phyloP scores from a whole-genome alignment of 495 filamentous ascomycete genomes.

The Penicillium pulvis region DNA sequence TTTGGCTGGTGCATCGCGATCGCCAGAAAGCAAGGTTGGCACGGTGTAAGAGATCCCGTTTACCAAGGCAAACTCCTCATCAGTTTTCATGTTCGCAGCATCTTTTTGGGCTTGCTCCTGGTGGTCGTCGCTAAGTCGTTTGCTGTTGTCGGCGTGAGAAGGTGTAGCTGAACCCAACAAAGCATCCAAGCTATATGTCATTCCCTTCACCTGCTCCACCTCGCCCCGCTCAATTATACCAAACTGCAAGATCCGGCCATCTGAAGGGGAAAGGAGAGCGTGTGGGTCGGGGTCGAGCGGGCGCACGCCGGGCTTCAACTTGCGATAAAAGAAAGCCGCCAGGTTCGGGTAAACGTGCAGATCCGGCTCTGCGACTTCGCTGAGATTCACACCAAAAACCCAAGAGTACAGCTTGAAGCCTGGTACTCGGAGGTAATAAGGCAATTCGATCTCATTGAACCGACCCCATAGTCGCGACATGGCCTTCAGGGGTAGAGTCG shows the following conservation, averaged over 20 bases:
- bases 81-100: slow-evolving; percentile 59
- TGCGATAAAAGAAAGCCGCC: slow-evolving; percentile 95
- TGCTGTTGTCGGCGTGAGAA: slow-evolving; percentile 40
- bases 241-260: slow-evolving; percentile 89
- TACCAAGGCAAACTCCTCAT: slow-evolving; percentile 92
- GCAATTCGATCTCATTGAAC: slow-evolving; percentile 92
- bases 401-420: slow-evolving; percentile 95
- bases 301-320: slow-evolving; percentile 84
- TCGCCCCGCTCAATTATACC: slow-evolving; percentile 88
- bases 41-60: slow-evolving; percentile 98
- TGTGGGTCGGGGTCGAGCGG: slow-evolving; percentile 79
- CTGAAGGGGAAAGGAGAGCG: slow-evolving; percentile 81
- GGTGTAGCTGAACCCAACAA: slow-evolving; percentile 71
- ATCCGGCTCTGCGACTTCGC: slow-evolving; percentile 84
- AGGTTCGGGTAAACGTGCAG: slow-evolving; percentile 90
- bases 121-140: slow-evolving; percentile 38
- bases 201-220: slow-evolving; percentile 98
- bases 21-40: slow-evolving; percentile 83
- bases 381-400: slow-evolving; percentile 90
- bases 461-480: slow-evolving; percentile 90
- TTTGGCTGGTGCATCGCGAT: slow-evolving; percentile 31
- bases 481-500: slow-evolving; percentile 90
- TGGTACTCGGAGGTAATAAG: slow-evolving; percentile 85
- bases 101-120: slow-evolving; percentile 33
- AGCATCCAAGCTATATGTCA: slow-evolving; percentile 95